Conservation (phyloP, 352 stramenopile genomes). For the Phytophthora rubi region DNA sequence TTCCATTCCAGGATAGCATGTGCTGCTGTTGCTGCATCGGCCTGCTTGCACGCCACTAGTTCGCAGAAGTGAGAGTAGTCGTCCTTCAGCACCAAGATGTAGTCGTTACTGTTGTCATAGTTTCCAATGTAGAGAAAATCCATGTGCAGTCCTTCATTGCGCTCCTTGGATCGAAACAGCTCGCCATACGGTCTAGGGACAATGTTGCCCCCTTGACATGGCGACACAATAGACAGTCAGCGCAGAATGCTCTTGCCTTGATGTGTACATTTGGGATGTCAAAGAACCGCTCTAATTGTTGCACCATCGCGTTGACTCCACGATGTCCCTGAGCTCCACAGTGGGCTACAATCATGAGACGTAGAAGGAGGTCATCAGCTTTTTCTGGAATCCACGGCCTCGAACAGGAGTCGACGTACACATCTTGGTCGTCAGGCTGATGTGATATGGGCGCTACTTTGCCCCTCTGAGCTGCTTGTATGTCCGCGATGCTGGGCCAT, state of each 20-base stretch:
- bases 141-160: slow-evolving; percentile 9
- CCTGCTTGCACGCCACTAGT: neutral
- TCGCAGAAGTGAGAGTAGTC: slow-evolving; percentile 9
- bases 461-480: neutral
- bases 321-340: neutral
- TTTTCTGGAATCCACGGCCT: neutral
- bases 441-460: neutral
- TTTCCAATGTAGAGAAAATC: slow-evolving; percentile 6
- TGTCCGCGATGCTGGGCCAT: neutral
- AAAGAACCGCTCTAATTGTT: neutral
- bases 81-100: slow-evolving; percentile 15
- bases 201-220: slow-evolving; percentile 11
- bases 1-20: slow-evolving; percentile 1
- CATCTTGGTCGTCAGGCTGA: neutral
- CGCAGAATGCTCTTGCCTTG: neutral
- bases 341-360: neutral
- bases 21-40: neutral
- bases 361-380: neutral
- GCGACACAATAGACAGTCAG: slow-evolving; percentile 4
- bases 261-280: slow-evolving; percentile 5
- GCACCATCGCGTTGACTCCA: neutral
- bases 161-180: slow-evolving; percentile 4
- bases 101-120: slow-evolving; percentile 3
- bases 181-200: slow-evolving; percentile 10
- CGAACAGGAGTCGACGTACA: neutral